phyloP scores from a whole-genome alignment of 352 stramenopile species.

The Pythium grandisporangium region DNA sequence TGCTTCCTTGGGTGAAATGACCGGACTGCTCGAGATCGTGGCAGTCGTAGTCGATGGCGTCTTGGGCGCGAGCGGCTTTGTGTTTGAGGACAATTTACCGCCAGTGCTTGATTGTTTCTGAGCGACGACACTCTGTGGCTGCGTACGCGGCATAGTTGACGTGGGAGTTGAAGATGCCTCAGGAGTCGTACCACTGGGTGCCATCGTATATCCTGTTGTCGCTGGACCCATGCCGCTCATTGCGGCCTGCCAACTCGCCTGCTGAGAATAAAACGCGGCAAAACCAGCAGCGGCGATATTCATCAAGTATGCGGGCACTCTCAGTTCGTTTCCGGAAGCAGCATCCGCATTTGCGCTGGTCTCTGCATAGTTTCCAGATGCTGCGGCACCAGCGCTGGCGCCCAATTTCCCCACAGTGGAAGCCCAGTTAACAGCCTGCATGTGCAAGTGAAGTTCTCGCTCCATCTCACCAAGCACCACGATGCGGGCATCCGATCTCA shows the following conservation, averaged over 20 bases:
- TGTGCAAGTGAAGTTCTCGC: constrained; percentile 58
- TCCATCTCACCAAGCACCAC: constrained; percentile 65
- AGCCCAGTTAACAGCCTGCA: constrained; percentile 60
- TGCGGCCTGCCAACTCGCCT: constrained; percentile 25
- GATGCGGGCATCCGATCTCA: constrained; percentile 51
- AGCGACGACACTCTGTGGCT: too few species aligned
- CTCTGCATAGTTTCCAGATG: background rate
- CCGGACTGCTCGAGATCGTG: too few species aligned
- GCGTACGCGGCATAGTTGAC: background rate
- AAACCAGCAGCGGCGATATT: constrained; percentile 51
- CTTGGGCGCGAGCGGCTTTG: too few species aligned
- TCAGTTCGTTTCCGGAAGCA: constrained; percentile 3
- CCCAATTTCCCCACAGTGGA: constrained; percentile 16
- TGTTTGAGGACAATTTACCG: too few species aligned
- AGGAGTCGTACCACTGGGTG: too few species aligned
- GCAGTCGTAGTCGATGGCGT: too few species aligned
- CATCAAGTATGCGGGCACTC: constrained; percentile 43
- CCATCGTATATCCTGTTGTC: too few species aligned
- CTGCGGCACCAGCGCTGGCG: constrained; percentile 2
- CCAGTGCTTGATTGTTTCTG: too few species aligned
- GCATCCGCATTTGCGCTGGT: background rate
- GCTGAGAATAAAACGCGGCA: constrained; percentile 45
- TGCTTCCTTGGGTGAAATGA: too few species aligned
- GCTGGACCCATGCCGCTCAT: constrained; percentile 6
- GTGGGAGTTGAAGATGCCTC: background rate